Base-by-base conservation (phyloP, 164 flowering plant genomes). In the Saururus chinensis region DNA sequence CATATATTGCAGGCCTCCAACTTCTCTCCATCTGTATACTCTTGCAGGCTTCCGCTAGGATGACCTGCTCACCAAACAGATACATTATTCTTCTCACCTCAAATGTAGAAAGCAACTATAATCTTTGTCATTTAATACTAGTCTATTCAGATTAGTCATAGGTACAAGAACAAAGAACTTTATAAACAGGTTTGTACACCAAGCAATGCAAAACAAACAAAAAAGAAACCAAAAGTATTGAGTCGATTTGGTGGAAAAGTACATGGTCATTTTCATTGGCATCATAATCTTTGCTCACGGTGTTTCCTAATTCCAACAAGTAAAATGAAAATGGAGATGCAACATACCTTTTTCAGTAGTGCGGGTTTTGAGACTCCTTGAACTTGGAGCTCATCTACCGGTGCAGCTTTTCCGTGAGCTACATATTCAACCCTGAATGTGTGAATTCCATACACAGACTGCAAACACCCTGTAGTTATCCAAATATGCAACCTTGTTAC, bases 331-430 rank as follows among this genome's bases (percentile, higher is more conserved):
- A 30, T 30, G 37, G 37, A 30, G 37, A 30, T 30, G 37, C 37
- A 30, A 30, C 37, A 30, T 64, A 84, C 95, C 97, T 84, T 85
- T 71, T 88, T 82, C 66, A 89, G 60, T 57, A 71, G 57, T 30
- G 73, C 85, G 66, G 92, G 97, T 51, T 82, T 71, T 41, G 74
- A 67, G 56, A 89, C 75, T 57, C 97, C 97, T 75, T 89, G 95
- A 61, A 89, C 72, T 71, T 73, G 97, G 48, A 89, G 74, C 75
- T 87, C 89, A 77, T 89, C 95, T 17, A 89, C 92, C 9, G 85
- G 84, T 48, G 97, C 77, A 58, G 92, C 82, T 78, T 79, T 84
- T 42, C 95, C 95, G 68, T 52, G 79, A 20, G 88, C 80, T 68
- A 84, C 76, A 60, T 79, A 82, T 74, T 87, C 95, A 70, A 89